Evolutionary conservation across 345 rosid species (phyloP), one percentile per base, ranked within the genome.

Genomic region (Physaria fendleri): DNA sequence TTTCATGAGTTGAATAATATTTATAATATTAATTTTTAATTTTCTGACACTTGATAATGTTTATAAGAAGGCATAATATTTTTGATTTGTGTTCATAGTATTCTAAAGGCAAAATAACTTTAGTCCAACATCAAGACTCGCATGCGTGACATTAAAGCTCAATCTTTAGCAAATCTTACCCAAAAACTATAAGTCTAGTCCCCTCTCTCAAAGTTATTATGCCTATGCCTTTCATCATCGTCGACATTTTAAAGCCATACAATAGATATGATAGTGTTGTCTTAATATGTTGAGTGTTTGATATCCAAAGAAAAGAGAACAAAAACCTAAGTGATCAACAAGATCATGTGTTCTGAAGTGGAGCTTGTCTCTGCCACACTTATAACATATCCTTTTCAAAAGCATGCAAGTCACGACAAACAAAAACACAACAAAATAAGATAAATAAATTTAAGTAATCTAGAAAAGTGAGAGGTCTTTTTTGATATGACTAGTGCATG

Each of bases 251-350:
- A 8, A 5, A 32, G 14, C 51, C 46, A 42, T 59, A 50, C 10
- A 59, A 59, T 50, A 50, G 32, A 41, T 59, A 50, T 13, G 24
- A 35, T 14, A 17, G 11, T 50, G 25, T 51, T 50, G 25, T 51
- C 46, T 42, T 17, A 8, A 29, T 52, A 53, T 20, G 55, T 60
- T 60, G 62, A 37, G 56, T 59, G 52, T 41, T 11, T 42, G 62
- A 61, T 60, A 68, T 69, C 73, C 73, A 69, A 69, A 53, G 37
- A 61, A 69, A 69, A 61, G 62, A 69, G 67, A 69, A 69, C 67
- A 69, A 69, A 69, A 60, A 53, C 60, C 39, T 51, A 59, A n/a
- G n/a, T n/a, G n/a, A 56, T 60, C 67, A 43, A 35, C 62, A 68
- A 28, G 67, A 60, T 60, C 73, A 60, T 68, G 67, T 68, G 67